These are phyloP conservation scores for Hypericum perforatum DNA, from an alignment of 345 rosid species.

Conservation along the genomic window DNA sequence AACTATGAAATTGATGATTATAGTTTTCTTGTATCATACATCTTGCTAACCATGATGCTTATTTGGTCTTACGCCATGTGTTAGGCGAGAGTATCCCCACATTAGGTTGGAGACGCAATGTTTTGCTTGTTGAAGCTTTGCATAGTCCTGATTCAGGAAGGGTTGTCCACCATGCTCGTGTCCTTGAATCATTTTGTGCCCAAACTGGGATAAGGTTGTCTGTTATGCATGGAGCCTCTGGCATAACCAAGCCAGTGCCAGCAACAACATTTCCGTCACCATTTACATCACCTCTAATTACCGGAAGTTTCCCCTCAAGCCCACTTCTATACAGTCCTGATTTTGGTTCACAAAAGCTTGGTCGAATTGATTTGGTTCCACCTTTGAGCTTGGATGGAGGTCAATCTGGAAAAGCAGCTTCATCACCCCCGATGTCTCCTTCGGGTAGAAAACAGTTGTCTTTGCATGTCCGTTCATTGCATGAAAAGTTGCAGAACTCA, in stretches of 20 bases:
- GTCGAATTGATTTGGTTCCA: slow-evolving; percentile 77
- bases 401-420: slow-evolving; percentile 44
- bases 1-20: not conserved
- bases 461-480: slow-evolving; percentile 64
- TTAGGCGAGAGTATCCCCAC: slow-evolving; percentile 59
- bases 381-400: slow-evolving; percentile 85
- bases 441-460: slow-evolving; percentile 56
- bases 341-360: slow-evolving; percentile 55
- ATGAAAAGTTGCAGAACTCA: slow-evolving; percentile 74
- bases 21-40: slow-evolving; percentile 4
- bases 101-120: slow-evolving; percentile 92
- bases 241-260: slow-evolving; percentile 41
- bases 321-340: slow-evolving; percentile 87
- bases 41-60: slow-evolving; percentile 15
- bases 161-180: slow-evolving; percentile 72
- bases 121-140: slow-evolving; percentile 87
- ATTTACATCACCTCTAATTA: slow-evolving; percentile 69
- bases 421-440: slow-evolving; percentile 76
- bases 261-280: slow-evolving; percentile 73
- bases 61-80: slow-evolving; percentile 16
- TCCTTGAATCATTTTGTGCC: slow-evolving; percentile 78
- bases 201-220: slow-evolving; percentile 62
- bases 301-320: slow-evolving; percentile 92
- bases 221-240: slow-evolving; percentile 44
- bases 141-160: slow-evolving; percentile 84